Evolutionary conservation across 345 rosid species (phyloP).

Genomic region (Gossypium turneri): DNA sequence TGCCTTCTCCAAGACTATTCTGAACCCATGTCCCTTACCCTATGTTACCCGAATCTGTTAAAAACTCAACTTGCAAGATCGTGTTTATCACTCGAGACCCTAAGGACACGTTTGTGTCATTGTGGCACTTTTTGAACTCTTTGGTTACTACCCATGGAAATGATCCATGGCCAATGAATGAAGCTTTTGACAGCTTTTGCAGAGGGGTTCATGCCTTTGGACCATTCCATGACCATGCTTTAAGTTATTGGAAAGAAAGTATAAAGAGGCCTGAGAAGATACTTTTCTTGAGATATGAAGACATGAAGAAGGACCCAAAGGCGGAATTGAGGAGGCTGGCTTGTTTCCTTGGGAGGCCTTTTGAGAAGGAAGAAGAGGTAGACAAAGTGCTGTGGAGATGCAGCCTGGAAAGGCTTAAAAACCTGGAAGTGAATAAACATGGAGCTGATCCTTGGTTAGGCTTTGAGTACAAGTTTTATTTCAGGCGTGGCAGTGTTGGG

Average conservation of each 20-base stretch:
- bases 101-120: neutral
- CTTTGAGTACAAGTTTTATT: neutral
- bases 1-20: neutral
- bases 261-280: slow-evolving; percentile 19
- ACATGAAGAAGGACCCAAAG: slow-evolving; percentile 21
- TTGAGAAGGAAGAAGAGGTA: slow-evolving; percentile 18
- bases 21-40: neutral
- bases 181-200: slow-evolving; percentile 25
- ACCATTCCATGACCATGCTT: slow-evolving; percentile 29
- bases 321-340: slow-evolving; percentile 22
- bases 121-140: neutral
- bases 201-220: slow-evolving; percentile 19
- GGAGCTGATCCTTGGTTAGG: slow-evolving; percentile 8
- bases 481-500: slow-evolving; percentile 10
- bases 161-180: slow-evolving; percentile 6
- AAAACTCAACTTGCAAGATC: slow-evolving; percentile 1
- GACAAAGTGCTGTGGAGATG: slow-evolving; percentile 21
- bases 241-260: slow-evolving; percentile 30
- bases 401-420: slow-evolving; percentile 25
- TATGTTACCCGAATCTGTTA: neutral
- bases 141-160: too few species aligned
- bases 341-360: slow-evolving; percentile 25
- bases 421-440: slow-evolving; percentile 23
- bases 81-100: slow-evolving; percentile 4
- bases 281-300: slow-evolving; percentile 29